Percentiles rank a stretch among this genome's conserved stretches.
These are phyloP conservation scores for Talaromyces islandicus DNA, from an alignment of 2,329 filamentous ascomycete genomes.

Conservation along the genomic window DNA sequence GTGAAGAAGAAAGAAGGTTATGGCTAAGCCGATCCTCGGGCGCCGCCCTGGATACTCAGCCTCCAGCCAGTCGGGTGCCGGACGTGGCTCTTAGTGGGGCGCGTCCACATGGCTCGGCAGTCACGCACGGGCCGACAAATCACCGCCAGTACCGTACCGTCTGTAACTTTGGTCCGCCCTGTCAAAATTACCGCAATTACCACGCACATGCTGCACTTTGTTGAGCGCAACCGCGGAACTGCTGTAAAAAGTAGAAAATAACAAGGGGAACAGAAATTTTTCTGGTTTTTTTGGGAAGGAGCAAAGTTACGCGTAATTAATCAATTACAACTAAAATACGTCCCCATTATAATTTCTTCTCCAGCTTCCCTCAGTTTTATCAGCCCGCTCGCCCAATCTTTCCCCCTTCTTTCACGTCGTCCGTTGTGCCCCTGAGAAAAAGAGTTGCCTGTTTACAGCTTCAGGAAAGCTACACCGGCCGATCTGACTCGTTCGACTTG, in stretches of 20 bases:
- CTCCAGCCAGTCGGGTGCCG: not conserved
- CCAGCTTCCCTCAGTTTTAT: not conserved
- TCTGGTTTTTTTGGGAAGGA: not conserved
- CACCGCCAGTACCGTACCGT: not conserved
- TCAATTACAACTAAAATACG: not conserved
- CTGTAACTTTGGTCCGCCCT: not conserved
- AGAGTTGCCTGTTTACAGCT: not conserved
- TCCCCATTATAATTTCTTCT: not conserved
- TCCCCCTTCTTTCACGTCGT: not conserved
- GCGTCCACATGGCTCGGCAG: not conserved
- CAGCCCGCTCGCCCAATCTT: not conserved
- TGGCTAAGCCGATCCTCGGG: not conserved
- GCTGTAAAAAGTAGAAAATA: not conserved
- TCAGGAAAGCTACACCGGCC: not conserved
- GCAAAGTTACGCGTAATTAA: not conserved
- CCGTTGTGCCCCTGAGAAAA: not conserved
- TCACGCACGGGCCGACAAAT: not conserved
- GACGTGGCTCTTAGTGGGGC: not conserved
- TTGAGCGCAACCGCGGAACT: not conserved
- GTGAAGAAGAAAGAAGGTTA: not conserved
- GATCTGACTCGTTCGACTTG: not conserved
- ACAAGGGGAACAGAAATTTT: not conserved
- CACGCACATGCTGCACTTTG: not conserved
- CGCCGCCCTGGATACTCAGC: not conserved
- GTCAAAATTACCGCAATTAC: not conserved